These are phyloP conservation scores for Pythium coloratum DNA, from an alignment of 352 stramenopile genomes.

Conservation along the genomic window DNA sequence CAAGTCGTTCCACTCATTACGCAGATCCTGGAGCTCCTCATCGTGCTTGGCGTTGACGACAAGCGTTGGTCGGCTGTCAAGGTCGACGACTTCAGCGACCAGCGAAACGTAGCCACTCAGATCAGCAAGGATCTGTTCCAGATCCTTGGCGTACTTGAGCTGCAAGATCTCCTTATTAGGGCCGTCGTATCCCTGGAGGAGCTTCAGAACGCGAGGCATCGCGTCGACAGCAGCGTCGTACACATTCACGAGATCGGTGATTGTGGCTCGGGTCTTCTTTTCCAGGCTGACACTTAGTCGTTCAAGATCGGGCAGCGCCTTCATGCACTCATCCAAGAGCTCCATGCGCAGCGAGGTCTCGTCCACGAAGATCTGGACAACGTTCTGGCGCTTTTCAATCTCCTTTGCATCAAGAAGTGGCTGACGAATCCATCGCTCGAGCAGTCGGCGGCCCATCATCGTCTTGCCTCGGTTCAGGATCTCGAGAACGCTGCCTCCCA, in stretches of 20 bases:
- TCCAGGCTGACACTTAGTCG: slow-evolving; percentile 67
- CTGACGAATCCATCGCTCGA: slow-evolving; percentile 98
- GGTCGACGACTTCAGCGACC: slow-evolving; percentile 82
- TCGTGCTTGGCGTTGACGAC: slow-evolving; percentile 87
- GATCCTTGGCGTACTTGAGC: slow-evolving; percentile 41
- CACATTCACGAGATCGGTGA: slow-evolving; percentile 78
- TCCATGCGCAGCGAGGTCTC: slow-evolving; percentile 85
- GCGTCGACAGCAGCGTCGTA: slow-evolving; percentile 76
- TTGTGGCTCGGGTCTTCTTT: slow-evolving; percentile 71
- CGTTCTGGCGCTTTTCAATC: slow-evolving; percentile 90
- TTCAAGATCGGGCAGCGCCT: slow-evolving; percentile 75
- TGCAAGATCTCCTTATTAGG: slow-evolving; percentile 40
- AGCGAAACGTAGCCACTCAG: slow-evolving; percentile 68
- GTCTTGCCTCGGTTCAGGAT: slow-evolving; percentile 96
- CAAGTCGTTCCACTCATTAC: slow-evolving; percentile 73
- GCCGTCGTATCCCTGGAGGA: slow-evolving; percentile 51
- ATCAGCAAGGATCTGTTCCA: slow-evolving; percentile 66
- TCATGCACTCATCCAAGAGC: slow-evolving; percentile 89
- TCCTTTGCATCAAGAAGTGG: slow-evolving; percentile 88
- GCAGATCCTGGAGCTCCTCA: slow-evolving; percentile 69
- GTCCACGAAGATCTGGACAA: slow-evolving; percentile 93
- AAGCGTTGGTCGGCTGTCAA: slow-evolving; percentile 76
- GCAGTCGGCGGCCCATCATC: slow-evolving; percentile 88
- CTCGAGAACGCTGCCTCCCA: slow-evolving; percentile 89
- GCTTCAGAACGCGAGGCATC: slow-evolving; percentile 62